phyloP scores from a whole-genome alignment of 1,284 basidiomycete species.

The Lignosus rhinocerotis region DNA sequence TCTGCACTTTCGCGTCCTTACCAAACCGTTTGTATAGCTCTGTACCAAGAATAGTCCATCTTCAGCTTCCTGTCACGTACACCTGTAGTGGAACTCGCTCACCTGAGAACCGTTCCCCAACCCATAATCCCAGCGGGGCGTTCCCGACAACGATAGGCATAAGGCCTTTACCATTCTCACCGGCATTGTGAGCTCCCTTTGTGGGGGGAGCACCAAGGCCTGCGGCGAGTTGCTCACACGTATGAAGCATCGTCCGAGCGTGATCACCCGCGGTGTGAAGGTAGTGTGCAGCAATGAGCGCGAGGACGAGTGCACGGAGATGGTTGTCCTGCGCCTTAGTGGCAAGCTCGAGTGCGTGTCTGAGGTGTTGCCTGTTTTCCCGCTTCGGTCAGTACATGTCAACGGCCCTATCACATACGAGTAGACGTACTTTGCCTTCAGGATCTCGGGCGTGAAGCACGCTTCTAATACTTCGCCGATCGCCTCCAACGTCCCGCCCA shows the following conservation, averaged over 20 bases:
- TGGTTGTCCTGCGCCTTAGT: conserved; percentile 67
- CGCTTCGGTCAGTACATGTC: conserved; percentile 14
- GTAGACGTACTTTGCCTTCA: conserved; percentile 56
- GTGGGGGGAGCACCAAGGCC: conserved; percentile 61
- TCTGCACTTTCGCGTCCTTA: conserved; percentile 39
- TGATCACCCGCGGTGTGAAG: conserved; percentile 68
- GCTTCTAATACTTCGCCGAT: conserved; percentile 57
- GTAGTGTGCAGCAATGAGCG: conserved; percentile 68
- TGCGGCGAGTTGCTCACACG: conserved; percentile 66
- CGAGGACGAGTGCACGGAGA: conserved; percentile 64
- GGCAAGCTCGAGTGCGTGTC: conserved; percentile 56
- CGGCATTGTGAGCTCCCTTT: conserved; percentile 20
- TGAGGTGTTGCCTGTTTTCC: conserved; percentile 55
- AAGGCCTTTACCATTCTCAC: conserved; percentile 21
- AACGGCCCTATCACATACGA: not conserved
- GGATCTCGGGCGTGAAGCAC: conserved; percentile 53
- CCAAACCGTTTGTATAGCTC: conserved; percentile 57
- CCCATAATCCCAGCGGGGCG: conserved; percentile 65
- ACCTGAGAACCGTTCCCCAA: conserved; percentile 69
- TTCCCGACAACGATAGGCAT: conserved; percentile 48
- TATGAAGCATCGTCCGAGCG: conserved; percentile 60
- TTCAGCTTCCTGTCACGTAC: not conserved
- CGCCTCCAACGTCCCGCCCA: conserved; percentile 56
- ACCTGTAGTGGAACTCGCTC: conserved; percentile 21
- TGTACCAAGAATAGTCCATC: conserved; percentile 22